Base-by-base conservation (phyloP, 306 rosid genomes). In the Prunus campanulata region DNA sequence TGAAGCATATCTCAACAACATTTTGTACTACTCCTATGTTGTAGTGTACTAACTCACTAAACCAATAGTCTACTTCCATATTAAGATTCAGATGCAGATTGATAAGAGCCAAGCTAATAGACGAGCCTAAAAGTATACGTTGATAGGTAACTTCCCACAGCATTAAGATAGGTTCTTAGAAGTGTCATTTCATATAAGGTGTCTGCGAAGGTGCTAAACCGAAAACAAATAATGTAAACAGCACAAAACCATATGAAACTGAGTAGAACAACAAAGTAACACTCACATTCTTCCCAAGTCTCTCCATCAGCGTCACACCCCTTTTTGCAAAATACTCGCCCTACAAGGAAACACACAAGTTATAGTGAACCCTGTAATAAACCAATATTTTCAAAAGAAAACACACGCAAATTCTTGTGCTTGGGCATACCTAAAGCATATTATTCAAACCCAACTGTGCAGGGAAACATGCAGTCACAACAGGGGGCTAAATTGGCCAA, bases 271-370 rank as follows among this genome's bases (percentile, higher is more conserved):
- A 8, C 49, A 81, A 74, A 56, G 25, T 0, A 32, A 47, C 51
- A 83, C 93, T 94, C 70, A 90, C 98, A 94, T 84, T 89, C 92
- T 61, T 91, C 95, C 95, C 93, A 90, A 6, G 90, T 83, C 10
- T 94, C 96, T 57, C 82, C 93, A 8, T 94, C 96, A 0, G 96
- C 30, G 19, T 77, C 81, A 79, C 97, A 94, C 2, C 98, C 98
- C 80, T 94, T 94, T 72, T 94, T 94, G 96, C 98, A 94, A 87
- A 92, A 94, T 4, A 94, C 93, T 68, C 97, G 74, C 98, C 98
- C 97, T 94, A 60, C 75, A 83, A 78, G 11, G 70, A 78, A 62
- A 69, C 75, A 85, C 47, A 48, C 27, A 27, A 71, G 49, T 68
- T 48, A 66, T 13, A 49, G 19, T 60, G 15, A 78, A 8, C 24